Conservation (phyloP, 83 land plant species). For the Larix sibirica region DNA sequence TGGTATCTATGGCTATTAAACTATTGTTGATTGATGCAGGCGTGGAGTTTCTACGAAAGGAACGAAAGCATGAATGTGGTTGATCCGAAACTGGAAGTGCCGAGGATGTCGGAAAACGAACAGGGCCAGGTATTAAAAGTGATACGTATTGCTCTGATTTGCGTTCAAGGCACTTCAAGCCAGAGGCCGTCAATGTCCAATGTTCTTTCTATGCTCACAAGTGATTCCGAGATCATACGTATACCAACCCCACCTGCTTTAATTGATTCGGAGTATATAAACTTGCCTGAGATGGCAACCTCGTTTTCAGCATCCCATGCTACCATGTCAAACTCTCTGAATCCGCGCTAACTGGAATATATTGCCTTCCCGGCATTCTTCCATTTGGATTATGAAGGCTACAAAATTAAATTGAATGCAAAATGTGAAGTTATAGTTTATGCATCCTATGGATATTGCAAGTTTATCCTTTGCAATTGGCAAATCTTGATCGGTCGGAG, state of each 20-base stretch:
- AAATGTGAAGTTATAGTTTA: too few relatives aligned
- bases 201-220: slow-evolving; percentile 6
- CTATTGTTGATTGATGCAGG: not conserved
- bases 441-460: too few relatives aligned
- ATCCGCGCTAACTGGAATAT: too few relatives aligned
- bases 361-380: too few relatives aligned
- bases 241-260: not conserved
- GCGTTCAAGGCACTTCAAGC: not conserved
- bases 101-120: not conserved
- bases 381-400: too few relatives aligned
- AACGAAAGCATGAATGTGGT: not conserved
- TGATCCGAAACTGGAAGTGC: not conserved
- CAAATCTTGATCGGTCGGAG: too few relatives aligned
- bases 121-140: not conserved
- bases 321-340: too few relatives aligned
- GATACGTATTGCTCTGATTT: not conserved
- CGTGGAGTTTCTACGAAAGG: not conserved
- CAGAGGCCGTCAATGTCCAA: not conserved
- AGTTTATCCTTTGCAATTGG: too few relatives aligned
- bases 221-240: not conserved
- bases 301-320: too few relatives aligned
- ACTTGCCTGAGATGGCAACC: too few relatives aligned
- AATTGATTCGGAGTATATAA: not conserved
- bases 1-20: not conserved
- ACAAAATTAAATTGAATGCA: too few relatives aligned